Evolutionary conservation across 768 basidiomycete genomes (phyloP).

Genomic region (Tricholoma terreum): DNA sequence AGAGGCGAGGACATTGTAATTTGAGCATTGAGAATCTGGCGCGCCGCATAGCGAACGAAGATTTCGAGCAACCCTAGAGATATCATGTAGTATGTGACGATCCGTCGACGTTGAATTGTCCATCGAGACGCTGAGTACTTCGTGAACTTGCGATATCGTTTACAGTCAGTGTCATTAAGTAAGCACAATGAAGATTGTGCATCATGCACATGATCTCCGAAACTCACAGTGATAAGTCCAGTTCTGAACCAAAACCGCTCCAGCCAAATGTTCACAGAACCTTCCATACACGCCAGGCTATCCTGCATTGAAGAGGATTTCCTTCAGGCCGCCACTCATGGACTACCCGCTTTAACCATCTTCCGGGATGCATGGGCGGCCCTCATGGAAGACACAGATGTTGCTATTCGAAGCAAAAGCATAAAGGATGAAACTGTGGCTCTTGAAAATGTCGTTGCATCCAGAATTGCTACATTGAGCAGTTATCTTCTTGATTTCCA

Average conservation of each 20-base stretch:
- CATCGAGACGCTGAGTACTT: too few species aligned
- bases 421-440: constrained; percentile 6
- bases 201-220: too few species aligned
- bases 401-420: neutral
- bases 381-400: neutral
- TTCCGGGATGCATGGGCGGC: constrained; percentile 4
- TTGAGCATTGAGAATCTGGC: neutral
- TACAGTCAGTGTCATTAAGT: neutral
- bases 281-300: neutral
- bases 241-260: neutral
- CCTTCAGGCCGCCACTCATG: neutral
- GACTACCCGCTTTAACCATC: neutral
- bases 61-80: neutral
- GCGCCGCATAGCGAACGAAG: neutral
- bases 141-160: too few species aligned
- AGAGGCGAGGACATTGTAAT: neutral
- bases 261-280: neutral
- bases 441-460: constrained; percentile 11
- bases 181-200: constrained; percentile 5
- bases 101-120: neutral
- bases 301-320: constrained; percentile 1
- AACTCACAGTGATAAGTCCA: too few species aligned
- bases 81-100: neutral
- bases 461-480: constrained; percentile 11
- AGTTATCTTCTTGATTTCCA: constrained; percentile 10